phyloP scores from a whole-genome alignment of 192 early-diverging fungal genomes.

The Podila epigama region DNA sequence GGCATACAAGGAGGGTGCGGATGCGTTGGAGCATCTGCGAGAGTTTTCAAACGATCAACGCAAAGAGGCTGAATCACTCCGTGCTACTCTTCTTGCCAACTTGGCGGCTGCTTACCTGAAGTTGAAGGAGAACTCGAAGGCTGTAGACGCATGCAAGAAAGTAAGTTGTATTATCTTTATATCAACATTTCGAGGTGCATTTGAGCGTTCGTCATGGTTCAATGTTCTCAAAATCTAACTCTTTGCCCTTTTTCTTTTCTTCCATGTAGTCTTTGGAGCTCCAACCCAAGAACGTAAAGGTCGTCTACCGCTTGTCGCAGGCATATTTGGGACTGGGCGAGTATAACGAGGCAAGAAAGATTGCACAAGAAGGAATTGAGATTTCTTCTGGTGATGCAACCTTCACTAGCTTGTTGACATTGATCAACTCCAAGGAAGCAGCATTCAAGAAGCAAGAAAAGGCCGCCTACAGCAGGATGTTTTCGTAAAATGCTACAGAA shows the following conservation, averaged over 20 bases:
- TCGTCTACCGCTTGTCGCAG: slow-evolving; percentile 51
- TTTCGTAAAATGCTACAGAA: slow-evolving; percentile 11
- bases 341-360: slow-evolving; percentile 50
- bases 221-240: background rate
- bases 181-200: background rate
- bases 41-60: slow-evolving; percentile 26
- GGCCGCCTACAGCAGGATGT: slow-evolving; percentile 50
- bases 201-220: too few relatives aligned
- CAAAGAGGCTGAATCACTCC: slow-evolving; percentile 4
- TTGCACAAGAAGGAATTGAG: slow-evolving; percentile 36
- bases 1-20: slow-evolving; percentile 47
- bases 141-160: slow-evolving; percentile 27
- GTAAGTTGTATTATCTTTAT: slow-evolving; percentile 1
- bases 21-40: slow-evolving; percentile 27
- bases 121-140: slow-evolving; percentile 41
- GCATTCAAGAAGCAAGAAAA: slow-evolving; percentile 48
- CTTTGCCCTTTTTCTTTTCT: background rate
- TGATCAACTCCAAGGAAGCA: slow-evolving; percentile 28
- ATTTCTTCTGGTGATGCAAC: slow-evolving; percentile 34
- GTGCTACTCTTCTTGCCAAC: slow-evolving; percentile 43
- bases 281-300: slow-evolving; percentile 51
- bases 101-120: slow-evolving; percentile 45
- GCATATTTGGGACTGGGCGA: slow-evolving; percentile 49
- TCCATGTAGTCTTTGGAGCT: slow-evolving; percentile 22
- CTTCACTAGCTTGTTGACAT: slow-evolving; percentile 34